A percentile compares a stretch with the other conserved stretches of the same genome.
Evolutionary conservation across 352 stramenopile genomes (phyloP).

Genomic region (Phytophthora hibernalis): DNA sequence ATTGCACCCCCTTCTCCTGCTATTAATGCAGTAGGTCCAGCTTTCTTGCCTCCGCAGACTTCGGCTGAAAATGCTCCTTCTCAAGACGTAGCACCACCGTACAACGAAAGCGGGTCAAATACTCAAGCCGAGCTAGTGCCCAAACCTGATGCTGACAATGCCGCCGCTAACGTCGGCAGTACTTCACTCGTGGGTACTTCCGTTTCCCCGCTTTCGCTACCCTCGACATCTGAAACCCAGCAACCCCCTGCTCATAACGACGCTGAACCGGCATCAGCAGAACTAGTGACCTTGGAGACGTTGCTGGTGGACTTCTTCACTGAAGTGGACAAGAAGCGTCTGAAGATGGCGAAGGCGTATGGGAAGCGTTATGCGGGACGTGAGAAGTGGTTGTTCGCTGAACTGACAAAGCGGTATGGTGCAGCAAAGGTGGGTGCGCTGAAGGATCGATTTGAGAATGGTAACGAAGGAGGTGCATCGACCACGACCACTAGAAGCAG

Average conservation of each 20-base stretch:
- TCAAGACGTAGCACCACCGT: not conserved
- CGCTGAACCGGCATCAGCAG: not conserved
- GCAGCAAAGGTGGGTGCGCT: constrained; percentile 51
- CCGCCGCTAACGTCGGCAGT: not conserved
- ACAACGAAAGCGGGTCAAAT: not conserved
- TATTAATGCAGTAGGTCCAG: constrained; percentile 3
- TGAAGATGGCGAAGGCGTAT: constrained; percentile 75
- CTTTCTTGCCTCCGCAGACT: not conserved
- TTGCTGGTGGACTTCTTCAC: constrained; percentile 74
- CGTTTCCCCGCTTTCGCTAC: not conserved
- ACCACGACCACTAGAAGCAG: not conserved
- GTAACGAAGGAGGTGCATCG: not conserved
- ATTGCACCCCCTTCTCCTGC: not conserved
- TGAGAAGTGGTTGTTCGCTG: constrained; percentile 72
- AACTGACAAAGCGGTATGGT: constrained; percentile 73
- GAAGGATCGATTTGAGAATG: constrained; percentile 37
- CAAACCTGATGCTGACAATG: not conserved
- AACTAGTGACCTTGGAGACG: constrained; percentile 52
- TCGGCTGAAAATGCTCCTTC: not conserved
- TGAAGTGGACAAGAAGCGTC: constrained; percentile 59
- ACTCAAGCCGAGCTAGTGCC: not conserved
- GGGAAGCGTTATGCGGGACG: constrained; percentile 66
- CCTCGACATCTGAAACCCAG: not conserved
- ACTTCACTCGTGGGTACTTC: constrained; percentile 9
- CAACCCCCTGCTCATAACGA: constrained; percentile 1